Evolutionary conservation across 164 flowering plant genomes (phyloP), one percentile per base, ranked within the genome.

Genomic region (Protea cynaroides): DNA sequence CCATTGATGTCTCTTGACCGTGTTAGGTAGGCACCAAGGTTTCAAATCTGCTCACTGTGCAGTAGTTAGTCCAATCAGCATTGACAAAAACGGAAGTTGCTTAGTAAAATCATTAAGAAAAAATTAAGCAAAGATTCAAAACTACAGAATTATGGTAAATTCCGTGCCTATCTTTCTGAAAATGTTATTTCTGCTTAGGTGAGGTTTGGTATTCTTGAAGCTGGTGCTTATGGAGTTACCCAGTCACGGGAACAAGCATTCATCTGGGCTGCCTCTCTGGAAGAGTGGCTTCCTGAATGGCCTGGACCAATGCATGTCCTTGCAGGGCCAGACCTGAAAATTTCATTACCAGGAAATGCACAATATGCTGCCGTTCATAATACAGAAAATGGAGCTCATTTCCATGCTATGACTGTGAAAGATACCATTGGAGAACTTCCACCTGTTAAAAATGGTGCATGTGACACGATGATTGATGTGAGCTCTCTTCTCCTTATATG

Each of bases 241-340:
- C 98, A 93, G 75, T 84, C 97, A 21, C 70, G 98, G 47, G 90
- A 90, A 66, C 80, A 96, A 25, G 98, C 95, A 34, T 93, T 93
- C 58, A 90, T 93, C 65, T 90, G 98, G 98, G 98, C 97, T 56
- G 97, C 98, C 21, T 78, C 98, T 58, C 95, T 97, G 18, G 83
- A 84, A 22, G 96, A 89, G 70, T 69, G 47, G 0, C 82, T 93
- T 10, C 98, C 98, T 14, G 97, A 90, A 24, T 93, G 98, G 98
- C 98, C 98, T 25, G 96, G 87, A 60, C 98, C 98, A 53, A 87
- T 94, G 96, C 91, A 91, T 69, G 97, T 89, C 12, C 89, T 94
- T 80, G 78, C 84, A 63, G 81, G 75, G n/a, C 93, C 97, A 9
- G 86, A 89, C 64, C 66, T 94, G 68, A 94, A 80, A 78, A 80